phyloP scores from a whole-genome alignment of 768 basidiomycete species.

The Leccinum longicurvipes region DNA sequence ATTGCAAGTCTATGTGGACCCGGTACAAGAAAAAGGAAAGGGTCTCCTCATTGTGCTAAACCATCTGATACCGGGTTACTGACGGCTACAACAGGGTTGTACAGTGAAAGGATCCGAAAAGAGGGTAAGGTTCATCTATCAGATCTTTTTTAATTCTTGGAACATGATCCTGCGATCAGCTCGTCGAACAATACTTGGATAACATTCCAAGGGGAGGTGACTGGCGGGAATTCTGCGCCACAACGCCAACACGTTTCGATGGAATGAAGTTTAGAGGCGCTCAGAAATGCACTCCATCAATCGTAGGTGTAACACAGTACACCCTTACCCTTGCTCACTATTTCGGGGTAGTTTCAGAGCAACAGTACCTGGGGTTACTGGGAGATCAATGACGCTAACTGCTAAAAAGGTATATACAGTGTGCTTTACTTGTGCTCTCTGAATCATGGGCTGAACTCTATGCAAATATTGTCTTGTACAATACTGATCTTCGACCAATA shows the following conservation, averaged over 20 bases:
- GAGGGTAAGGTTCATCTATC: constrained; percentile 13
- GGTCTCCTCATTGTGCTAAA: neutral
- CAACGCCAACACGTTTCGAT: constrained; percentile 28
- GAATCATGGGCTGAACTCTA: too few relatives aligned
- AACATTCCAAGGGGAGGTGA: constrained; percentile 25
- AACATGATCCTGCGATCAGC: constrained; percentile 13
- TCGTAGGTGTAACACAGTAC: neutral
- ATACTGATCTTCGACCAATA: too few relatives aligned
- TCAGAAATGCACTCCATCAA: constrained; percentile 18
- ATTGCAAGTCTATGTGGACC: too few relatives aligned
- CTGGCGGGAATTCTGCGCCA: too few relatives aligned
- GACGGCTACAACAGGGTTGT: constrained; percentile 20
- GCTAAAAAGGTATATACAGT: too few relatives aligned
- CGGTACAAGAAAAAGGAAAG: constrained; percentile 32
- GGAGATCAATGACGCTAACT: too few relatives aligned
- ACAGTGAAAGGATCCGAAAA: constrained; percentile 22
- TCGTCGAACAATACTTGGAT: constrained; percentile 28
- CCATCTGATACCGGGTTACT: neutral
- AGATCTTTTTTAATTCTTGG: neutral
- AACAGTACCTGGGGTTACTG: too few relatives aligned
- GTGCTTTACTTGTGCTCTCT: too few relatives aligned
- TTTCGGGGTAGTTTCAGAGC: too few relatives aligned
- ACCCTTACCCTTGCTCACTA: too few relatives aligned
- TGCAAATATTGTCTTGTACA: too few relatives aligned
- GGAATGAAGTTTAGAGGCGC: constrained; percentile 24